These are phyloP conservation scores for Tripterygium wilfordii DNA, from an alignment of 177 flowering plant genomes.

Conservation along the genomic window DNA sequence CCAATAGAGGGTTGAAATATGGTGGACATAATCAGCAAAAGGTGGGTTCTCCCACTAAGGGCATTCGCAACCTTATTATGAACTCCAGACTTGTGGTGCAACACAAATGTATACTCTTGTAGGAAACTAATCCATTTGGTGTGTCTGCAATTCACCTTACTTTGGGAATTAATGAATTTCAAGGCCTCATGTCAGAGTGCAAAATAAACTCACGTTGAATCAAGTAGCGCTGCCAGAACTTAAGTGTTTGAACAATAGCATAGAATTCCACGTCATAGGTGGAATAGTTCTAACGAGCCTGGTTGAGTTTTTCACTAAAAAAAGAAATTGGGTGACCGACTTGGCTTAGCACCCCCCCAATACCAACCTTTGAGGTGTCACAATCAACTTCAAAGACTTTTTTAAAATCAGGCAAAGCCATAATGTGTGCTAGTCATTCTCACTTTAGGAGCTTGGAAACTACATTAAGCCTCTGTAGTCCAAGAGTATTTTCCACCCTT, in stretches of 20 bases:
- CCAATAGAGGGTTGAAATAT: neutral
- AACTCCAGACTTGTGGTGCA: slow-evolving; percentile 6
- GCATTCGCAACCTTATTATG: slow-evolving; percentile 7
- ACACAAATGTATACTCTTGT: slow-evolving; percentile 11
- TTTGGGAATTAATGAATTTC: slow-evolving; percentile 2
- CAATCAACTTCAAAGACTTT: slow-evolving; percentile 1
- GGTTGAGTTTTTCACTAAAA: too few relatives aligned
- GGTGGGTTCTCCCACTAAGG: neutral
- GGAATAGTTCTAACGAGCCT: too few relatives aligned
- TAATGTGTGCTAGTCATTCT: neutral
- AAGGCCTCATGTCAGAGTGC: slow-evolving; percentile 15
- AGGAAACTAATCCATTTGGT: slow-evolving; percentile 10
- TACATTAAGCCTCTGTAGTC: neutral
- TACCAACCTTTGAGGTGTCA: slow-evolving; percentile 1
- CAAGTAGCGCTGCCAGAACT: slow-evolving; percentile 18
- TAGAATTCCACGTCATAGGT: slow-evolving; percentile 21
- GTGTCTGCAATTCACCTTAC: slow-evolving; percentile 3
- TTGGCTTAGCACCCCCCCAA: slow-evolving; percentile 7
- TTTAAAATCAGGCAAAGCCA: neutral
- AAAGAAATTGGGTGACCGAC: slow-evolving; percentile 7
- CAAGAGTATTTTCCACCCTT: too few relatives aligned
- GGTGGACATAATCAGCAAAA: neutral
- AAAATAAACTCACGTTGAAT: slow-evolving; percentile 13
- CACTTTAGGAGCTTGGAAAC: neutral
- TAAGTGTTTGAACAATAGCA: slow-evolving; percentile 11